Percentiles rank a stretch among this genome's conserved stretches.
Evolutionary conservation across 2,329 filamentous ascomycete species (phyloP).

Genomic region (Aspergillus felis): DNA sequence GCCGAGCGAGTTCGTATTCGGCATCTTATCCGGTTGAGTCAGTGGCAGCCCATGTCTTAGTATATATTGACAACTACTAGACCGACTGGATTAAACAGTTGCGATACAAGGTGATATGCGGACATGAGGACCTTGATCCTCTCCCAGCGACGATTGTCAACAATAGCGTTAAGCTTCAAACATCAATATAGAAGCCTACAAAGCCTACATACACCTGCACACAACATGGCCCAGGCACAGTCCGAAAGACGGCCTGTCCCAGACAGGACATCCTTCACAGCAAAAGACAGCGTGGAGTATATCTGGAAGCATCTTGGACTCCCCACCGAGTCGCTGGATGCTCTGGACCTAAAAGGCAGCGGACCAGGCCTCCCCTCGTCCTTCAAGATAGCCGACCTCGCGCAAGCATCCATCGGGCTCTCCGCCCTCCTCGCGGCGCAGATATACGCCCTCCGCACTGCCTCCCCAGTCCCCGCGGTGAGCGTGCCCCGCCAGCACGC

Average conservation of each 20-base stretch:
- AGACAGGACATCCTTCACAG: slow-evolving; percentile 1
- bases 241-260: not conserved
- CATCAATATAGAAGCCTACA: not conserved
- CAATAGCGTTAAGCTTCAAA: not conserved
- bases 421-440: slow-evolving; percentile 50
- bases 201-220: not conserved
- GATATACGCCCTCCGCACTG: slow-evolving; percentile 37
- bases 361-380: slow-evolving; percentile 43
- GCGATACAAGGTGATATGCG: not conserved
- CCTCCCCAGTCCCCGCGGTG: slow-evolving; percentile 32
- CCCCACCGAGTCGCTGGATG: slow-evolving; percentile 9
- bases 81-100: not conserved
- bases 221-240: not conserved
- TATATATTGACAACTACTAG: not conserved
- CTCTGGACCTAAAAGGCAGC: slow-evolving; percentile 15
- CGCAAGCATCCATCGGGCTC: slow-evolving; percentile 50
- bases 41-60: not conserved
- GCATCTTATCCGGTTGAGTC: not conserved
- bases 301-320: slow-evolving; percentile 17
- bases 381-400: slow-evolving; percentile 52
- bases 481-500: slow-evolving; percentile 47
- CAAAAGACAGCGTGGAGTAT: slow-evolving; percentile 10
- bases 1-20: not conserved
- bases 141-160: not conserved
- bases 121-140: not conserved